These are phyloP conservation scores for Articulospora tetracladia DNA, from an alignment of 495 filamentous ascomycete genomes.

Conservation along the genomic window DNA sequence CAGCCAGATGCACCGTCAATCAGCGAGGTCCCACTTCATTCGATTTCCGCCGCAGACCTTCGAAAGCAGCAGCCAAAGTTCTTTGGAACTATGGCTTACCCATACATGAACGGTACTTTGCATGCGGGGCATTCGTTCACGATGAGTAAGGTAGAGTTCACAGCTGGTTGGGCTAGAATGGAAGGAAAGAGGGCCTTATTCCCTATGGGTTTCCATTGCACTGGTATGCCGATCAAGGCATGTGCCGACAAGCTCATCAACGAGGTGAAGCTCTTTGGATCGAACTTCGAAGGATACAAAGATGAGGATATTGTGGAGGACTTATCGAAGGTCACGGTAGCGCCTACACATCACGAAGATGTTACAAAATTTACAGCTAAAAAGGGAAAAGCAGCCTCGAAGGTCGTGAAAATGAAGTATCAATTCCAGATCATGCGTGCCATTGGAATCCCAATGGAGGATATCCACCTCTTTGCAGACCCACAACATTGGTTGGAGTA, in stretches of 20 bases:
- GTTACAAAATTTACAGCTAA: conserved; percentile 87
- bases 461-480: conserved; percentile 91
- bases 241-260: conserved; percentile 91
- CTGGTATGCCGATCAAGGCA: conserved; percentile 97
- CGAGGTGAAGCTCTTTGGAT: conserved; percentile 85
- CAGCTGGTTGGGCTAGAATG: conserved; percentile 79
- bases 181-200: conserved; percentile 83
- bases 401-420: conserved; percentile 85
- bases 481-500: conserved; percentile 81
- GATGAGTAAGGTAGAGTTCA: conserved; percentile 86
- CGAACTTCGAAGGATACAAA: conserved; percentile 71
- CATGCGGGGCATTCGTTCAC: conserved; percentile 93
- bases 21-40: conserved; percentile 66
- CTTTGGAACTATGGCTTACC: conserved; percentile 91
- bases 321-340: conserved; percentile 21
- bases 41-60: conserved; percentile 66
- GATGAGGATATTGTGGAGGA: conserved; percentile 21
- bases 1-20: conserved; percentile 77
- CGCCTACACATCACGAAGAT: conserved; percentile 53
- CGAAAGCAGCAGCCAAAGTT: conserved; percentile 81
- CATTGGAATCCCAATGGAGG: conserved; percentile 73
- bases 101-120: conserved; percentile 94
- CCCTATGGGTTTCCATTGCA: conserved; percentile 92
- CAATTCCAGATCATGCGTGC: conserved; percentile 89
- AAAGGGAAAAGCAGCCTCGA: conserved; percentile 91